A percentile compares a stretch with the other conserved stretches of the same genome.
phyloP scores from a whole-genome alignment of 2,329 filamentous ascomycete genomes.

The Talaromyces amestolkiae region DNA sequence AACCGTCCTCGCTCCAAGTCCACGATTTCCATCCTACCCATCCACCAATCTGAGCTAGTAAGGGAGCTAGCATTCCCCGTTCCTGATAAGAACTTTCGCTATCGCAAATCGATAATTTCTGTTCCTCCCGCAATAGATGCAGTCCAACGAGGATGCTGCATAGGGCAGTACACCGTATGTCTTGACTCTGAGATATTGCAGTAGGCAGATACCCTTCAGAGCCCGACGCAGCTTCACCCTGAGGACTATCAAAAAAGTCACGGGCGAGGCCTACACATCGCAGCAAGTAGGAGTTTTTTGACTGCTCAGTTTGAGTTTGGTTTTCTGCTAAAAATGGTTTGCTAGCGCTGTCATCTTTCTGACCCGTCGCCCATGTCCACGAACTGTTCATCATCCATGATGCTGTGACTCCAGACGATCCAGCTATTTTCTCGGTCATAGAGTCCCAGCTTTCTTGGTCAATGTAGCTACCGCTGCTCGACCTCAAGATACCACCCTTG shows the following conservation, averaged over 20 bases:
- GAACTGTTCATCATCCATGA: slow-evolving; percentile 57
- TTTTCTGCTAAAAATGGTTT: slow-evolving; percentile 27
- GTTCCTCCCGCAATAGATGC: slow-evolving; percentile 85
- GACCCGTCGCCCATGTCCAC: slow-evolving; percentile 71
- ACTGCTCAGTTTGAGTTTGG: slow-evolving; percentile 28
- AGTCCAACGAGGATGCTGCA: slow-evolving; percentile 70
- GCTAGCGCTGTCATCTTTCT: slow-evolving; percentile 42
- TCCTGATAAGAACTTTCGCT: slow-evolving; percentile 49
- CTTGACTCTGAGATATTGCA: slow-evolving; percentile 51
- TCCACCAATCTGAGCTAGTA: slow-evolving; percentile 74
- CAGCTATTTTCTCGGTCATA: slow-evolving; percentile 49
- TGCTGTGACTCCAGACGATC: slow-evolving; percentile 39
- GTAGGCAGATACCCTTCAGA: slow-evolving; percentile 65
- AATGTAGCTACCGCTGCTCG: slow-evolving; percentile 49
- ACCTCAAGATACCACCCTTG: slow-evolving; percentile 46
- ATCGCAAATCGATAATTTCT: slow-evolving; percentile 69
- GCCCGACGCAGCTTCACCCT: slow-evolving; percentile 57
- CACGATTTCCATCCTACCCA: slow-evolving; percentile 77
- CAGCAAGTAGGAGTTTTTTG: slow-evolving; percentile 44
- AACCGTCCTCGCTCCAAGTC: slow-evolving; percentile 52
- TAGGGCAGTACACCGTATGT: slow-evolving; percentile 61
- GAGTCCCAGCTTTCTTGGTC: slow-evolving; percentile 48
- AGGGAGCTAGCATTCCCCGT: slow-evolving; percentile 59
- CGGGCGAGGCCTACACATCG: slow-evolving; percentile 58
- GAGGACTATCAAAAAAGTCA: slow-evolving; percentile 61